A percentile compares a stretch with the other conserved stretches of the same genome.
phyloP scores from a whole-genome alignment of 129 eudicot genomes.

The Pseudognaphalium luteoalbum region DNA sequence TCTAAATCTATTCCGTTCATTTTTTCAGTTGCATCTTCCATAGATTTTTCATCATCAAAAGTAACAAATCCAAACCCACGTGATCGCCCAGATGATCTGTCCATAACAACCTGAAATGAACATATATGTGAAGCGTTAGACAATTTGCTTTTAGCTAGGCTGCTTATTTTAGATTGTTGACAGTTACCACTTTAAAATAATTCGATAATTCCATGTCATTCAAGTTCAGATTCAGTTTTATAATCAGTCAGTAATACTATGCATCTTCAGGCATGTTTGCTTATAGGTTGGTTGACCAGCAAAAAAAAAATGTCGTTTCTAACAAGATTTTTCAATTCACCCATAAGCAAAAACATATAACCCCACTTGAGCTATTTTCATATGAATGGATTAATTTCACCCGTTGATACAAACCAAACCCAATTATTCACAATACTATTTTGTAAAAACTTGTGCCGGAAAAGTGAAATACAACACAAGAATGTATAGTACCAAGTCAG shows the following conservation, averaged over 20 bases:
- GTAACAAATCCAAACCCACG: slow-evolving; percentile 72
- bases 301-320: no score
- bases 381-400: not conserved
- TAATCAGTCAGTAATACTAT: not conserved
- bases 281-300: no score
- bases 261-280: not conserved
- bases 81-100: slow-evolving; percentile 58
- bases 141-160: not conserved
- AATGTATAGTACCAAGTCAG: not conserved
- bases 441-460: not conserved
- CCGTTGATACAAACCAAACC: not conserved
- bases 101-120: slow-evolving; percentile 51
- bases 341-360: not conserved
- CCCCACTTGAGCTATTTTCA: not conserved
- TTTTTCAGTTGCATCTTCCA: slow-evolving; percentile 67
- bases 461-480: not conserved
- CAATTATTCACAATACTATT: not conserved
- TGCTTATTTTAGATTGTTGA: not conserved
- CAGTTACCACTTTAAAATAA: not conserved
- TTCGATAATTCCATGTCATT: not conserved
- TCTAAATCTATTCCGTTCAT: slow-evolving; percentile 66
- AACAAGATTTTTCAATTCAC: not conserved
- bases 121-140: not conserved
- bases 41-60: slow-evolving; percentile 55
- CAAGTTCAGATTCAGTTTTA: not conserved